Evolutionary conservation across 192 early-diverging fungal species (phyloP).

Genomic region (Backusella mclennaniae): DNA sequence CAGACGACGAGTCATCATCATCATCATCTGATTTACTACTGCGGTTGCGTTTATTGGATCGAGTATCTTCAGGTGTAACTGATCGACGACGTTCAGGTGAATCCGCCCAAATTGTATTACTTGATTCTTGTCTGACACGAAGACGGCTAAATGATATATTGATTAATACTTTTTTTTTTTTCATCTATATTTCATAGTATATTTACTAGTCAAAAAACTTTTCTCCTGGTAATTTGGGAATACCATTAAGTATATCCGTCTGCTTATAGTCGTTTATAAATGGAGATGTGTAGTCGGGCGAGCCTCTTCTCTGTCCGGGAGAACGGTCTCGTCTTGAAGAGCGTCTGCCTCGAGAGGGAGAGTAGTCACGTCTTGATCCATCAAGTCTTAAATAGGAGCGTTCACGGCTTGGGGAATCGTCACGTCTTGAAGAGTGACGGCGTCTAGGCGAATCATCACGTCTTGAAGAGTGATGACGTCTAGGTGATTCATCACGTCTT

Average conservation of each 20-base stretch:
- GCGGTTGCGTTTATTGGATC: constrained; percentile 7
- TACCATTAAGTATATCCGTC: constrained; percentile 6
- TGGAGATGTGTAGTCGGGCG: not conserved
- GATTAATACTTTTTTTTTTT: too few species aligned
- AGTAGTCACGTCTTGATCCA: not conserved
- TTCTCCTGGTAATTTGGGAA: constrained; percentile 11
- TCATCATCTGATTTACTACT: not conserved
- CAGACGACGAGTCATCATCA: constrained; percentile 9
- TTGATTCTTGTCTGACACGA: constrained; percentile 32
- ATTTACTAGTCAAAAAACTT: constrained; percentile 26
- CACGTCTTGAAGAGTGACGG: not conserved
- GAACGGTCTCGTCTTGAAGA: not conserved
- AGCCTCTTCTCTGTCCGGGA: not conserved
- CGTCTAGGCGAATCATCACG: not conserved
- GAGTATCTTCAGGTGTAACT: constrained; percentile 22
- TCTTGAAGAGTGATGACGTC: not conserved
- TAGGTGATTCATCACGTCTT: not conserved
- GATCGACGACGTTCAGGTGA: constrained; percentile 42
- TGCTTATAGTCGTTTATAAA: not conserved
- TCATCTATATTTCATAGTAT: too few species aligned
- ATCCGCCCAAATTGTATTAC: constrained; percentile 41
- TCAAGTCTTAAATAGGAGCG: not conserved
- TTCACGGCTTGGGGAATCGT: not conserved
- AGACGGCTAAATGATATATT: constrained; percentile 34
- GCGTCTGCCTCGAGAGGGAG: not conserved